A percentile compares a stretch with the other conserved stretches of the same genome.
phyloP scores from a whole-genome alignment of 1,284 basidiomycete species.

The Phellinidium pouzarii region DNA sequence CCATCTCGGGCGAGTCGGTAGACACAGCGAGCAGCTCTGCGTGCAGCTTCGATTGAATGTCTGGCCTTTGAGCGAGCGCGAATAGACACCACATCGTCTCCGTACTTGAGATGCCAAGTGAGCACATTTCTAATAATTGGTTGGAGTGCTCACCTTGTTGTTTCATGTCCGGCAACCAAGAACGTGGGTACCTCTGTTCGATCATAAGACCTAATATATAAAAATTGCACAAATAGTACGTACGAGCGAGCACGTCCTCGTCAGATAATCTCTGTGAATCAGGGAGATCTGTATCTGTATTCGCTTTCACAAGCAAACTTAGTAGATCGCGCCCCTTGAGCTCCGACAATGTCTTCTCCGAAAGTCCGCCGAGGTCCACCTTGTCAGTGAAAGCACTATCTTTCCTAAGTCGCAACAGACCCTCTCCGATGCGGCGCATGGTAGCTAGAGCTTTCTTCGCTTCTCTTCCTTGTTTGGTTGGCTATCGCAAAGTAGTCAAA shows the following conservation, averaged over 20 bases:
- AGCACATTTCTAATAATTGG: background rate
- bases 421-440: background rate
- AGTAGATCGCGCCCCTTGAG: constrained; percentile 26
- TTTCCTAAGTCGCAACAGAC: constrained; percentile 26
- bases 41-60: constrained; percentile 38
- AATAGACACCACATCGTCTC: constrained; percentile 44
- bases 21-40: constrained; percentile 31
- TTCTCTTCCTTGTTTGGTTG: background rate
- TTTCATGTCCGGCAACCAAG: constrained; percentile 31
- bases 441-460: background rate
- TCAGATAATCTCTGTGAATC: constrained; percentile 42
- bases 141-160: constrained; percentile 27
- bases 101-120: constrained; percentile 21
- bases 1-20: constrained; percentile 25
- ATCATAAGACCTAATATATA: background rate
- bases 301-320: constrained; percentile 37
- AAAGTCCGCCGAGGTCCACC: constrained; percentile 24
- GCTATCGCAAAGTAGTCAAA: background rate
- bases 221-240: constrained; percentile 24
- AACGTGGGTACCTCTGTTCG: constrained; percentile 39
- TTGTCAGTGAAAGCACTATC: constrained; percentile 25
- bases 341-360: constrained; percentile 15
- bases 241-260: constrained; percentile 51
- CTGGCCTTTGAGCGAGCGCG: constrained; percentile 33
- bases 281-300: constrained; percentile 39